Conservation (phyloP, 2,329 filamentous ascomycete species). For the Paecilomyces sp. region DNA sequence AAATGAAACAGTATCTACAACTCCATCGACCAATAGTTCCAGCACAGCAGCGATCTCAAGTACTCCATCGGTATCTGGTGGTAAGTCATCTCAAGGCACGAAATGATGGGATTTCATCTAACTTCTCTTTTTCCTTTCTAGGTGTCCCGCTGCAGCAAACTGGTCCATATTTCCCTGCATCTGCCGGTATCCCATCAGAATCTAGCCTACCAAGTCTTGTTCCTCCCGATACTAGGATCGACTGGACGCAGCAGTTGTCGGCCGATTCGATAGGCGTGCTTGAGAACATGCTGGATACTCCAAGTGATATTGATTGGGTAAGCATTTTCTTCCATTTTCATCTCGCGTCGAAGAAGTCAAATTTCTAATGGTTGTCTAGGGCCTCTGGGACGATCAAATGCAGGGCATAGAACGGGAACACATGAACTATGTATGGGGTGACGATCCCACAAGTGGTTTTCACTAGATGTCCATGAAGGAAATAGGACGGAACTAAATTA, state of each 20-base stretch:
- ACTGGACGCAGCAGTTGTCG: slow-evolving; percentile 5
- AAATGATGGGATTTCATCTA: background rate
- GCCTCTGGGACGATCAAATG: slow-evolving; percentile 18
- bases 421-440: slow-evolving; percentile 4
- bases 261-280: slow-evolving; percentile 18
- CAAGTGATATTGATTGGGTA: slow-evolving; percentile 27
- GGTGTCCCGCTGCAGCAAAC: background rate
- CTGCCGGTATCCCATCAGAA: background rate
- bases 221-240: slow-evolving; percentile 1
- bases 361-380: slow-evolving; percentile 4
- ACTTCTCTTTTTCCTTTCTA: background rate
- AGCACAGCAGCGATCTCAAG: background rate
- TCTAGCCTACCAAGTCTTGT: background rate
- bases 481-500: no score
- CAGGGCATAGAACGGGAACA: slow-evolving; percentile 4
- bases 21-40: background rate
- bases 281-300: slow-evolving; percentile 25
- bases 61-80: background rate
- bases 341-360: slow-evolving; percentile 1
- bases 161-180: background rate
- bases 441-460: background rate
- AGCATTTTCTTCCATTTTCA: slow-evolving; percentile 1
- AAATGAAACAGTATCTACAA: background rate
- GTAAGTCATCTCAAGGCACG: background rate
- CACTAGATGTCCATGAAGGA: background rate